Percentiles rank a stretch among this genome's conserved stretches.
These are phyloP conservation scores for Chytriomyces sp. DNA, from an alignment of 192 early-diverging fungal species.

Conservation along the genomic window DNA sequence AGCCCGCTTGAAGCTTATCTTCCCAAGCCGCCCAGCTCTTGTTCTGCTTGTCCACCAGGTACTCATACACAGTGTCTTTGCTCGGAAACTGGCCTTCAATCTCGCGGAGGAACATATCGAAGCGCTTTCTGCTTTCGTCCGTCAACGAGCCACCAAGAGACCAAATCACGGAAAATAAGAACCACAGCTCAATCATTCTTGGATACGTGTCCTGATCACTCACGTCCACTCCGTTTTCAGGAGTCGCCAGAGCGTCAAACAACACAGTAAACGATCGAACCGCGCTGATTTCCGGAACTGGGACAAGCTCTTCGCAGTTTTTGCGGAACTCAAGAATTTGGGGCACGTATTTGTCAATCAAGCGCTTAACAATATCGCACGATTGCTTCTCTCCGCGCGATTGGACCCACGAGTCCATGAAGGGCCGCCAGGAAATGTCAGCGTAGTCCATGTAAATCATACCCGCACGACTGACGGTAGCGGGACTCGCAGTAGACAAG, in stretches of 20 bases:
- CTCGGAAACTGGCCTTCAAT: conserved; percentile 66
- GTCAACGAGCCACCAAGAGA: conserved; percentile 61
- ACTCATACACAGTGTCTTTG: conserved; percentile 66
- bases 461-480: conserved; percentile 62
- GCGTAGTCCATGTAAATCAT: conserved; percentile 68
- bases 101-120: conserved; percentile 66
- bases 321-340: conserved; percentile 58
- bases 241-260: conserved; percentile 55
- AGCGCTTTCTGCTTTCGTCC: conserved; percentile 54
- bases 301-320: conserved; percentile 53
- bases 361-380: conserved; percentile 43
- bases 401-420: conserved; percentile 57
- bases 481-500: conserved; percentile 65
- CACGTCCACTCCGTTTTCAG: conserved; percentile 60
- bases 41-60: conserved; percentile 62
- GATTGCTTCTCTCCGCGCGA: conserved; percentile 46
- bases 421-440: conserved; percentile 61
- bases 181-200: conserved; percentile 65
- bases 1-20: conserved; percentile 57
- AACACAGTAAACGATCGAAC: conserved; percentile 55
- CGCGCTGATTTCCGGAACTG: conserved; percentile 56
- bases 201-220: conserved; percentile 52
- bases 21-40: conserved; percentile 62
- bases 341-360: conserved; percentile 59
- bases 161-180: conserved; percentile 64